Conservation (phyloP, 306 rosid genomes). For the Trifolium pratense region DNA sequence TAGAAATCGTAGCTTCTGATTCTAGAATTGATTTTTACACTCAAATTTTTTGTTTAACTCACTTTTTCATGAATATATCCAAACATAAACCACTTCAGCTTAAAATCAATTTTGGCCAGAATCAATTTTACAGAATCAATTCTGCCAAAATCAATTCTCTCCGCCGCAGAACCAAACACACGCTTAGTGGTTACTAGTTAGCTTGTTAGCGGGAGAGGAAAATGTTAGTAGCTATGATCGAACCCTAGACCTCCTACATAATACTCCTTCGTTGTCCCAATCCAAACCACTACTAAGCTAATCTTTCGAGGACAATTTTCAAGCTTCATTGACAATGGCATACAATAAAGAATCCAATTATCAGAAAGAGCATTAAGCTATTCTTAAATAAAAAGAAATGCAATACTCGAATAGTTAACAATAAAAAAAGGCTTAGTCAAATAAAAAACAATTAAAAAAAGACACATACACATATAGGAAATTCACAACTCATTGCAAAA, state of each 20-base stretch:
- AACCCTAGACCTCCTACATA: background rate
- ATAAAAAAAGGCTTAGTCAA: constrained; percentile 14
- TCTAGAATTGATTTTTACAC: no score
- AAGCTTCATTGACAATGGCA: constrained; percentile 24
- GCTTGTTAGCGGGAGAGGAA: background rate
- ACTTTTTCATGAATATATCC: no score
- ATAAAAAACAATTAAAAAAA: constrained; percentile 26
- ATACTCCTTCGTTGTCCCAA: background rate
- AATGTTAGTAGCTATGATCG: background rate
- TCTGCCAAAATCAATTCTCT: no score
- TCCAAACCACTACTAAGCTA: background rate
- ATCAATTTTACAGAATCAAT: no score
- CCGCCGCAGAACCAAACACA: no score
- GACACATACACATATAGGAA: constrained; percentile 17
- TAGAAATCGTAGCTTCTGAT: no score
- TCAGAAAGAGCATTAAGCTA: constrained; percentile 23
- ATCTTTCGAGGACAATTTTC: background rate
- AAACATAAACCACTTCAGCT: no score
- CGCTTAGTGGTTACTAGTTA: background rate
- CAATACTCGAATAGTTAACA: constrained; percentile 24
- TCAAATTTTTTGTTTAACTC: no score
- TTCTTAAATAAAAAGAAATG: constrained; percentile 40
- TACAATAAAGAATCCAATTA: constrained; percentile 26
- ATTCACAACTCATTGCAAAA: constrained; percentile 49
- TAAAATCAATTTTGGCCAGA: no score